phyloP scores from a whole-genome alignment of 345 rosid genomes.

The Isatis tinctoria region DNA sequence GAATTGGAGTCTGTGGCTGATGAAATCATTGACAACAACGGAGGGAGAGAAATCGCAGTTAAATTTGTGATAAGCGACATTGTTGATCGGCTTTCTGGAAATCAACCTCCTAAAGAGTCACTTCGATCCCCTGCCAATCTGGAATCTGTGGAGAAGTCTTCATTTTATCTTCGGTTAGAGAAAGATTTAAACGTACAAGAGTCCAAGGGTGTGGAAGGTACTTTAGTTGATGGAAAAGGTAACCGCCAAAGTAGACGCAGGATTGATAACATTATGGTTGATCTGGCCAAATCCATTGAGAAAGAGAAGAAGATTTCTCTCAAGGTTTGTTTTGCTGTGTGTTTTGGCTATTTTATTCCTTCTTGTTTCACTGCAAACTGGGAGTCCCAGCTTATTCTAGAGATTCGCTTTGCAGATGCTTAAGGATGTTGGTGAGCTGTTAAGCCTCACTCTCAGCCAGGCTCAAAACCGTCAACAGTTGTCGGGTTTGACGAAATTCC shows the following conservation, averaged over 20 bases:
- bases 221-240: constrained; percentile 47
- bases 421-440: constrained; percentile 74
- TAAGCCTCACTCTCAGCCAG: constrained; percentile 71
- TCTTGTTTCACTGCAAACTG: not conserved
- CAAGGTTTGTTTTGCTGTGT: constrained; percentile 52
- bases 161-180: constrained; percentile 73
- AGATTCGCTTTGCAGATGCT: constrained; percentile 54
- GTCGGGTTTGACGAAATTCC: constrained; percentile 78
- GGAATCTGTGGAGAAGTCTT: constrained; percentile 47
- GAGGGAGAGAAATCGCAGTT: constrained; percentile 60
- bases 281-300: constrained; percentile 77
- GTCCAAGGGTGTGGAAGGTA: constrained; percentile 42
- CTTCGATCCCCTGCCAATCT: constrained; percentile 77
- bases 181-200: constrained; percentile 43
- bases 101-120: constrained; percentile 44
- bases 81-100: constrained; percentile 55
- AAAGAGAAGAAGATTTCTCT: constrained; percentile 84
- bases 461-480: constrained; percentile 66
- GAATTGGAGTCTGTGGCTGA: constrained; percentile 42
- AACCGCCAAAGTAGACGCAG: constrained; percentile 60
- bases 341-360: not conserved
- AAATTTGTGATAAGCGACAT: constrained; percentile 78
- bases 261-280: constrained; percentile 62
- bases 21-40: constrained; percentile 52
- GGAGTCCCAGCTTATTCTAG: constrained; percentile 1